A percentile compares a stretch with the other conserved stretches of the same genome.
Conservation (phyloP, 257 asterid species). For the Marsdenia floribunda region DNA sequence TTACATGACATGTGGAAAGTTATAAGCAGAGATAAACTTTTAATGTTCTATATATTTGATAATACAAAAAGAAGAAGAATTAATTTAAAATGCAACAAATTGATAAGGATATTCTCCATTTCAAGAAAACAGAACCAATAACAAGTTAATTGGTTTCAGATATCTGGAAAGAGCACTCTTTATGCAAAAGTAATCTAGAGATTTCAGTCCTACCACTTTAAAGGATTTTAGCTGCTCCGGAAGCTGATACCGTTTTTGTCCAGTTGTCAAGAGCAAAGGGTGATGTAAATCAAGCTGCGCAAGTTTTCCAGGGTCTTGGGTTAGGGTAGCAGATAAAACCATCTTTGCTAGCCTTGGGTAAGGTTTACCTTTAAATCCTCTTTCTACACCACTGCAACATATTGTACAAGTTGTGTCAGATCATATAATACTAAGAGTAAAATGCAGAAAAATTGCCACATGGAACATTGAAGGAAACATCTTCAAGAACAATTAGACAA, state of each 20-base stretch:
- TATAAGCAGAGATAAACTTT: not conserved
- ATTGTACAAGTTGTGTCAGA: constrained; percentile 3
- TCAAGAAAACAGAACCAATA: not conserved
- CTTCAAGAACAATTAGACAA: not conserved
- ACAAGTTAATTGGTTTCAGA: not conserved
- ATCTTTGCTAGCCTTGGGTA: constrained; percentile 78
- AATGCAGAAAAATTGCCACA: not conserved
- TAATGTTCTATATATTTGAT: not conserved
- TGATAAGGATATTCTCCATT: no score
- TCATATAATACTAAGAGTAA: not conserved
- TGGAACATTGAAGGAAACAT: not conserved
- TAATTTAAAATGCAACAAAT: not conserved
- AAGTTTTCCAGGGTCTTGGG: constrained; percentile 95
- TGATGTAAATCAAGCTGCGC: constrained; percentile 83
- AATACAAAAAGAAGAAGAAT: not conserved
- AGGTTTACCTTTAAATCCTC: constrained; percentile 70
- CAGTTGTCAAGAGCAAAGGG: constrained; percentile 77
- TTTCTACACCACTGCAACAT: constrained; percentile 64
- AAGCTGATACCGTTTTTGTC: constrained; percentile 65
- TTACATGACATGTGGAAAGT: not conserved
- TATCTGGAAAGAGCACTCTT: not conserved
- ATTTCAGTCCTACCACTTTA: constrained; percentile 56
- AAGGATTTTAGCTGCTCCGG: constrained; percentile 71
- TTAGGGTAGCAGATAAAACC: constrained; percentile 87
- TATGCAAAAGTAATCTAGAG: constrained; percentile 2